Percentiles rank a stretch among this genome's conserved stretches.
phyloP scores from a whole-genome alignment of 2,329 filamentous ascomycete genomes.

The Macrophomina pseudophaseolina region DNA sequence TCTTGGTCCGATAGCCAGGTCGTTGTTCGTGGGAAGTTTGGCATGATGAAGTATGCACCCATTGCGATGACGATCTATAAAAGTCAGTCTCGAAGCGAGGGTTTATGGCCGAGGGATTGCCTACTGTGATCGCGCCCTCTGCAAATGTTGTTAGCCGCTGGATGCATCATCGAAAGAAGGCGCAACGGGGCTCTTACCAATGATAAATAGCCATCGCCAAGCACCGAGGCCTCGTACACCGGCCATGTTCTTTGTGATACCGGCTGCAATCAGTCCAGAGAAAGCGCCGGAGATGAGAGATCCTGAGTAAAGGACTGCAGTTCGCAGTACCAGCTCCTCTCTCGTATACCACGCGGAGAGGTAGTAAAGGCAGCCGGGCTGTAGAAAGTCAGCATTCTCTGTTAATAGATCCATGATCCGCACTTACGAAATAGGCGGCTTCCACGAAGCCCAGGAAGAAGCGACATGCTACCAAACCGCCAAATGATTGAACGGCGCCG shows the following conservation, averaged over 20 bases:
- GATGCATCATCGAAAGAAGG: not conserved
- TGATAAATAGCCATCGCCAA: slow-evolving; percentile 42
- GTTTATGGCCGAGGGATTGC: not conserved
- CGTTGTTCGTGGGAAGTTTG: slow-evolving; percentile 16
- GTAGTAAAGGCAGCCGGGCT: slow-evolving; percentile 54
- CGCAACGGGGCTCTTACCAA: not conserved
- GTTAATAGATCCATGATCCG: not conserved
- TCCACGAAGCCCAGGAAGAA: slow-evolving; percentile 27
- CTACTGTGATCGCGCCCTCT: slow-evolving; percentile 17
- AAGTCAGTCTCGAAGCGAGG: not conserved
- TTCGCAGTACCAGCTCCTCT: slow-evolving; percentile 56
- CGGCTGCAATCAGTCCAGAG: slow-evolving; percentile 60
- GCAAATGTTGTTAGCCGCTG: not conserved
- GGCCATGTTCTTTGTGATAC: slow-evolving; percentile 51
- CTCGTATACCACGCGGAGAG: slow-evolving; percentile 61
- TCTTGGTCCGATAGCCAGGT: slow-evolving; percentile 10
- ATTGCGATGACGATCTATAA: slow-evolving; percentile 7
- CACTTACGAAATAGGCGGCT: slow-evolving; percentile 14
- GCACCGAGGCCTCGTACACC: slow-evolving; percentile 36
- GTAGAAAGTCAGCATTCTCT: slow-evolving; percentile 33
- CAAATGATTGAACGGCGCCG: slow-evolving; percentile 18
- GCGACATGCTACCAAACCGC: slow-evolving; percentile 9
- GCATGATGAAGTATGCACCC: slow-evolving; percentile 3
- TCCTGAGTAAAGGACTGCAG: slow-evolving; percentile 59
- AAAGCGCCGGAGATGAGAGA: slow-evolving; percentile 58